phyloP scores from a whole-genome alignment of 768 basidiomycete genomes.

The Suillus weaverae region DNA sequence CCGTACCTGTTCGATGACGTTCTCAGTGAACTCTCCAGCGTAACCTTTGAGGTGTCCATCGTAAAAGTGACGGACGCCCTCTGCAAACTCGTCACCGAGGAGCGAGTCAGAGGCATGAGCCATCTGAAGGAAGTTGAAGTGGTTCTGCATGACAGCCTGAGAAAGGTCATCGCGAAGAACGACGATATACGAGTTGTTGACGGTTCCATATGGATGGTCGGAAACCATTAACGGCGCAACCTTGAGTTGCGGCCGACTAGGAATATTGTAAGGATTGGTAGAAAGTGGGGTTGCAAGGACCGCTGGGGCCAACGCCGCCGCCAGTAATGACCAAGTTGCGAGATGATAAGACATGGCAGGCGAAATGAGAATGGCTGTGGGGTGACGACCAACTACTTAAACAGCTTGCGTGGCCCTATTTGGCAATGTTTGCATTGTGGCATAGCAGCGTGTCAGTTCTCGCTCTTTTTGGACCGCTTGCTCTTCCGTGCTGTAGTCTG shows the following conservation, averaged over 20 bases:
- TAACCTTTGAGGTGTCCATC: conserved; percentile 74
- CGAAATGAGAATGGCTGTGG: conserved; percentile 16
- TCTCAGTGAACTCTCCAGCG: conserved; percentile 72
- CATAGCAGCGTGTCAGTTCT: conserved; percentile 4
- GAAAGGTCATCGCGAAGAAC: conserved; percentile 75
- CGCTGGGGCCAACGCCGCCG: conserved; percentile 37
- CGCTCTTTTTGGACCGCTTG: conserved; percentile 3
- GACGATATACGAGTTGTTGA: conserved; percentile 95
- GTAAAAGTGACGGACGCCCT: conserved; percentile 76
- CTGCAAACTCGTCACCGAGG: conserved; percentile 42
- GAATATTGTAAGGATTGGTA: conserved; percentile 35
- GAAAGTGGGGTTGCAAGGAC: conserved; percentile 46
- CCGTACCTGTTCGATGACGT: conserved; percentile 74
- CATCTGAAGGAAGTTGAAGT: conserved; percentile 75
- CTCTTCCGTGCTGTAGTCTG: not conserved
- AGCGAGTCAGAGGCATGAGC: conserved; percentile 56
- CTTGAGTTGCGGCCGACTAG: conserved; percentile 45
- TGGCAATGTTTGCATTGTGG: conserved; percentile 33
- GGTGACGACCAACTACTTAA: conserved; percentile 25
- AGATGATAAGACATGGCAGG: conserved; percentile 36
- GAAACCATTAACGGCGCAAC: conserved; percentile 61
- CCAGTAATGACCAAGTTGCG: conserved; percentile 36
- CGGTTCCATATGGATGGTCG: conserved; percentile 65
- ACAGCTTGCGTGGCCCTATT: conserved; percentile 14
- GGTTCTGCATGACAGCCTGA: conserved; percentile 60